Conservation (phyloP, 139 green algal species). For the Mychonastes homosphaera region DNA sequence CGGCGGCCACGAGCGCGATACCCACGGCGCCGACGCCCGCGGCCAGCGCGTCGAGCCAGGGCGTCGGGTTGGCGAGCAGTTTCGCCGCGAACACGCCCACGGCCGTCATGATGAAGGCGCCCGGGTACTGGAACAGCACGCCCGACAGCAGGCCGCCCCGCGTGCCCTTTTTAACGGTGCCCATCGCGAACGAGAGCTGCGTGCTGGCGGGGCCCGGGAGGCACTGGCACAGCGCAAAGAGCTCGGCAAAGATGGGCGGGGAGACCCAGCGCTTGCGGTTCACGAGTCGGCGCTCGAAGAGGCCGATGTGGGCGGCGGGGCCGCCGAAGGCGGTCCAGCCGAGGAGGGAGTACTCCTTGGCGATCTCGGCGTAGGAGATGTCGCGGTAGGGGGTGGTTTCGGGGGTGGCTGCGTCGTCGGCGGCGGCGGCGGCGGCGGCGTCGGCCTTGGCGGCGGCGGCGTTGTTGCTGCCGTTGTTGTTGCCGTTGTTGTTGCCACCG, state of each 20-base stretch:
- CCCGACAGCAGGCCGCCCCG: conserved; percentile 55
- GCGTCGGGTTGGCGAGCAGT: conserved; percentile 31
- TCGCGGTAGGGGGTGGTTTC: not conserved
- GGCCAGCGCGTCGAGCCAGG: conserved; percentile 40
- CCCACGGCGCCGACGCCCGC: conserved; percentile 59
- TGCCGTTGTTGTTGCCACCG: conserved; percentile 3
- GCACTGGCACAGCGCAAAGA: conserved; percentile 79
- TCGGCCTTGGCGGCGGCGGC: not conserved
- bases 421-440: not conserved
- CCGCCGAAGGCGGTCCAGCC: conserved; percentile 72
- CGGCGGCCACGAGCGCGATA: conserved; percentile 75
- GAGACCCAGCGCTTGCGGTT: conserved; percentile 68
- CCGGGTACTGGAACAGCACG: conserved; percentile 84
- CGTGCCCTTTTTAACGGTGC: conserved; percentile 69
- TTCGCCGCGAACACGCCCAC: conserved; percentile 57
- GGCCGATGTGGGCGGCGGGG: conserved; percentile 66
- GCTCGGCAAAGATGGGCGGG: conserved; percentile 67
- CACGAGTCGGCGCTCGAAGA: conserved; percentile 70
- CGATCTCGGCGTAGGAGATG: conserved; percentile 45
- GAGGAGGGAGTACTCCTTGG: conserved; percentile 55
- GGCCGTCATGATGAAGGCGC: conserved; percentile 65
- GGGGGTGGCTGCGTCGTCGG: not conserved
- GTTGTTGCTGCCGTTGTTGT: not conserved
- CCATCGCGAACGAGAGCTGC: conserved; percentile 72
- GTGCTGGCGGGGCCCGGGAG: conserved; percentile 84